Evolutionary conservation across 441 rosid genomes (phyloP), one percentile per base, ranked within the genome.

Genomic region (Dalechampia spathulata): DNA sequence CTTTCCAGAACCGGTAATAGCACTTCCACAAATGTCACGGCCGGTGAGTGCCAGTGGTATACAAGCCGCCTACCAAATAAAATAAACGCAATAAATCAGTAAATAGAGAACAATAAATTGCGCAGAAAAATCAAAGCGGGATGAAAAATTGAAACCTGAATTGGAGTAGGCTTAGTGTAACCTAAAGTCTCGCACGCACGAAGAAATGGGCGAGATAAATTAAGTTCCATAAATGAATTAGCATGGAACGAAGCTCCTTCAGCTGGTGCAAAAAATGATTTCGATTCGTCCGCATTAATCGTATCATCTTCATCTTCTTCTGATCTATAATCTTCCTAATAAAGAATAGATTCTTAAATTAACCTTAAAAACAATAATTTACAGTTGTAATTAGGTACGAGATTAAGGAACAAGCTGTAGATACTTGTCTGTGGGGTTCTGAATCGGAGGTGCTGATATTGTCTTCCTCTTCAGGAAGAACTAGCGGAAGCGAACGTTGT

Each of bases 1-100:
- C 97, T 93, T 90, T 19, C 97, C 97, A 4, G 97, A 93, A 59
- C 99, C 97, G 63, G 99, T 90, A 50, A 93, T 77, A 37, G 99
- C 99, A 66, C 96, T 90, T 7, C 95, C 96, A 65, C 96, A 93
- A 54, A 93, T 91, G 73, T 87, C 97, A 26, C 97, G 95, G 37
- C 99, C 97, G 0, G 79, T 63, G 68, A 93, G 73, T 7, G 96
- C 97, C 57, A 84, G 52, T 50, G 96, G 98, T 64, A 92, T 76
- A 69, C 95, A 90, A 0, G 97, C 96, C 23, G 99, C 92, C 96
- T 89, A 67, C 5, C n/a, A 40, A 4, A 40, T n/a, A 16, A 15
- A n/a, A n/a, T 7, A 40, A n/a, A 16, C 0, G 0, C 0, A n/a
- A 1, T 1, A n/a, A 40, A 11, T 47, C 62, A 63, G 30, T 37